phyloP scores from a whole-genome alignment of 352 stramenopile species.

The Globisporangium splendens region DNA sequence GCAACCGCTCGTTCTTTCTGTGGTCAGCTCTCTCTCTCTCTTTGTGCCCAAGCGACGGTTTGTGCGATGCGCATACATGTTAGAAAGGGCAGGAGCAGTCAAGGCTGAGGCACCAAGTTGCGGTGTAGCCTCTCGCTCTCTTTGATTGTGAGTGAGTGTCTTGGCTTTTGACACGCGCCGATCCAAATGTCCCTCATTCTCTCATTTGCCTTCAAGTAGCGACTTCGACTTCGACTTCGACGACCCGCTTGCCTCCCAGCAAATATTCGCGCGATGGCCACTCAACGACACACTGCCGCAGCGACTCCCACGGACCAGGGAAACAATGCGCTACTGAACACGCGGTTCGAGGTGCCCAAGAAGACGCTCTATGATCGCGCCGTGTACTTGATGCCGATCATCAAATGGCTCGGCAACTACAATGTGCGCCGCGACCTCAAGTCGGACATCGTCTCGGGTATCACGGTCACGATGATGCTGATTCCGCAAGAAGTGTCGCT shows the following conservation, averaged over 20 bases:
- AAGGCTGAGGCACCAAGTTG: too few species aligned
- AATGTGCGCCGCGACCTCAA: constrained; percentile 45
- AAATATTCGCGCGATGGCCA: background rate
- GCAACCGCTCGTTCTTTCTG: too few species aligned
- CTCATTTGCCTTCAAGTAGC: background rate
- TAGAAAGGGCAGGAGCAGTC: too few species aligned
- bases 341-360: background rate
- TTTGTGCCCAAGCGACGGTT: too few species aligned
- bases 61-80: too few species aligned
- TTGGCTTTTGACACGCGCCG: background rate
- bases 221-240: background rate
- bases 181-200: background rate
- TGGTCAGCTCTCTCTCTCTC: too few species aligned
- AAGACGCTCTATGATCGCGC: background rate
- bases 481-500: constrained; percentile 88
- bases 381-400: constrained; percentile 32
- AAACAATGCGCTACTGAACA: background rate
- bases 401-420: constrained; percentile 56
- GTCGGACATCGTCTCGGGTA: constrained; percentile 43
- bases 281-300: background rate
- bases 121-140: background rate
- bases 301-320: background rate
- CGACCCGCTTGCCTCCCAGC: background rate
- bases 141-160: background rate
- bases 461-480: constrained; percentile 83